Percentiles rank a stretch among this genome's conserved stretches.
Evolutionary conservation across 2,329 filamentous ascomycete genomes (phyloP).

Genomic region (Dryadomyces quercus-mongolicae): DNA sequence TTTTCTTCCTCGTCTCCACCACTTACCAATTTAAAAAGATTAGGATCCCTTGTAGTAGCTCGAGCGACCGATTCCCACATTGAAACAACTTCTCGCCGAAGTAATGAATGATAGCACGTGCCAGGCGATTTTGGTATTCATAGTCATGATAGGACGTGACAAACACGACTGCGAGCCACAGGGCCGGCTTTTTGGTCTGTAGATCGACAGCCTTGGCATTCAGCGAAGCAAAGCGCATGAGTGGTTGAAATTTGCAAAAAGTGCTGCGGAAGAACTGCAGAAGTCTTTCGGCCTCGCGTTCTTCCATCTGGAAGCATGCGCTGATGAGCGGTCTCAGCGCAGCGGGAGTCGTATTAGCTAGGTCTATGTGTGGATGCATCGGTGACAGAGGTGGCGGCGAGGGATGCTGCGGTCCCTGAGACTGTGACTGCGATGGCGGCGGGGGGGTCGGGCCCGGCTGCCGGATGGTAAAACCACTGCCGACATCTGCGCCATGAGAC

Average conservation of each 20-base stretch:
- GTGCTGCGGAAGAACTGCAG: slow-evolving; percentile 8
- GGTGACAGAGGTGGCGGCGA: neutral
- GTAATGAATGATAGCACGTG: slow-evolving; percentile 8
- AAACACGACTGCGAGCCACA: slow-evolving; percentile 15
- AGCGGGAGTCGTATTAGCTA: neutral
- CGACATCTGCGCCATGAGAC: neutral
- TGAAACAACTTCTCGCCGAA: slow-evolving; percentile 11
- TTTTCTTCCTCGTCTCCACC: neutral
- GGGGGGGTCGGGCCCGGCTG: neutral
- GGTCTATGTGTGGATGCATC: neutral
- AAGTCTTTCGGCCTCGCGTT: slow-evolving; percentile 7
- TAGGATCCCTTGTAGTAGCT: slow-evolving; percentile 12
- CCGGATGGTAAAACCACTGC: neutral
- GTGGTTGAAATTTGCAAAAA: slow-evolving; percentile 10
- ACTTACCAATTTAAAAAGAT: slow-evolving; percentile 10
- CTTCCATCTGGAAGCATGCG: slow-evolving; percentile 8
- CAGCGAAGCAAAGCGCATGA: slow-evolving; percentile 5
- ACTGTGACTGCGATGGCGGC: neutral
- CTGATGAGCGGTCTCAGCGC: slow-evolving; percentile 1
- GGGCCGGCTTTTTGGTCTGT: slow-evolving; percentile 9
- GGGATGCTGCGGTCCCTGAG: neutral
- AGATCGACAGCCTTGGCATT: slow-evolving; percentile 7
- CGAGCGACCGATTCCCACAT: slow-evolving; percentile 7
- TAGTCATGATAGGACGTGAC: slow-evolving; percentile 13
- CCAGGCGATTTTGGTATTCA: slow-evolving; percentile 10